These are phyloP conservation scores for Myxozyma neglecta DNA, from an alignment of 805 yeast species.

Conservation along the genomic window DNA sequence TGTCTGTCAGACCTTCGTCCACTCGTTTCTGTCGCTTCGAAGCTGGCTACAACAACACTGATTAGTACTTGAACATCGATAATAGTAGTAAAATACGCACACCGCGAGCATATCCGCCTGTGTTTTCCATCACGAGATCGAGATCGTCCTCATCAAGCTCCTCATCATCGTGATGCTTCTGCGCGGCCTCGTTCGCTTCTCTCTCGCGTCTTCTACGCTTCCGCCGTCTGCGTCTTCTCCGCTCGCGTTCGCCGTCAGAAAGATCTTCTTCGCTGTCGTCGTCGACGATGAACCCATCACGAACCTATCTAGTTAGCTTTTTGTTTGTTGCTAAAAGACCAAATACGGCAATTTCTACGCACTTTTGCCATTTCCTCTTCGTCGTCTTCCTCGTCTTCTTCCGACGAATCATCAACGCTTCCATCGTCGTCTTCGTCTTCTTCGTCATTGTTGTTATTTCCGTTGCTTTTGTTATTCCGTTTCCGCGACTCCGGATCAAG, in stretches of 20 bases:
- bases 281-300: conserved; percentile 92
- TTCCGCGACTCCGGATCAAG: conserved; percentile 33
- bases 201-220: conserved; percentile 35
- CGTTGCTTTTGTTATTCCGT: too few relatives aligned
- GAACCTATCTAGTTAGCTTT: conserved; percentile 44
- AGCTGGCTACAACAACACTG: conserved; percentile 16
- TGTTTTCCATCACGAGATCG: conserved; percentile 85
- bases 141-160: conserved; percentile 92
- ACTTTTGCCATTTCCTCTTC: conserved; percentile 78
- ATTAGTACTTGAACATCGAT: neutral
- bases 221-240: conserved; percentile 27
- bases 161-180: conserved; percentile 46
- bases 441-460: conserved; percentile 17
- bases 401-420: conserved; percentile 70
- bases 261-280: conserved; percentile 75
- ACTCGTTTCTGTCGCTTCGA: conserved; percentile 43
- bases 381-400: conserved; percentile 90
- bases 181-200: conserved; percentile 28
- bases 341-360: neutral
- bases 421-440: conserved; percentile 49
- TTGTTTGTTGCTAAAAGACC: neutral
- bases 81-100: neutral
- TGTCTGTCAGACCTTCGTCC: conserved; percentile 55
- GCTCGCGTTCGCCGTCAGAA: conserved; percentile 40
- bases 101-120: conserved; percentile 58